Percentiles rank a stretch among this genome's conserved stretches.
Evolutionary conservation across 352 stramenopile species (phyloP).

Genomic region (Phytophthora rubi): DNA sequence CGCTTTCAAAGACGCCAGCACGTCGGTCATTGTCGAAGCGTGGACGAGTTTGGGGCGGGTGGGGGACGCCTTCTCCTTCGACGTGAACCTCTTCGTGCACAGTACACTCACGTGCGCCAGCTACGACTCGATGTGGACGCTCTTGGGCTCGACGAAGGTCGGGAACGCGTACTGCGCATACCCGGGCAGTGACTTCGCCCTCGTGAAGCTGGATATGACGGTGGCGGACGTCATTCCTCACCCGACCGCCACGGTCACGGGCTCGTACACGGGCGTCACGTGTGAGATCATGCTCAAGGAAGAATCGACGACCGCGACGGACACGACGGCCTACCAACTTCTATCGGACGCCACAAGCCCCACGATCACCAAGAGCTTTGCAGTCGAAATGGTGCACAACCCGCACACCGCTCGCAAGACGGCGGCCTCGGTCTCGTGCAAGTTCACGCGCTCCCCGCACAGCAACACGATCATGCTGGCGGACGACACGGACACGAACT

Average conservation of each 20-base stretch:
- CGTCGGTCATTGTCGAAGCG: slow-evolving; percentile 50
- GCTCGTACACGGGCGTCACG: neutral
- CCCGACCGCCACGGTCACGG: neutral
- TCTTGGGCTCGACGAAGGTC: neutral
- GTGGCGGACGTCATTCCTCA: neutral
- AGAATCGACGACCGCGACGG: neutral
- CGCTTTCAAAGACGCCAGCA: slow-evolving; percentile 32
- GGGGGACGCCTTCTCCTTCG: slow-evolving; percentile 26
- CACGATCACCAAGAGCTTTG: slow-evolving; percentile 29
- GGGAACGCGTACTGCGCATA: slow-evolving; percentile 13
- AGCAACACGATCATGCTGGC: neutral
- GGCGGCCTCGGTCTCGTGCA: slow-evolving; percentile 40
- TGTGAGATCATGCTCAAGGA: slow-evolving; percentile 12
- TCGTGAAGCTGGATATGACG: slow-evolving; percentile 1
- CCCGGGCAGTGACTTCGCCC: slow-evolving; percentile 20
- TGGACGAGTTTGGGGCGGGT: slow-evolving; percentile 52
- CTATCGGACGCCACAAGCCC: neutral
- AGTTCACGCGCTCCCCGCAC: slow-evolving; percentile 32
- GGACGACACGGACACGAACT: neutral
- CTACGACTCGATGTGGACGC: slow-evolving; percentile 5
- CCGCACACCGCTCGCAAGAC: slow-evolving; percentile 36
- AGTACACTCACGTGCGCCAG: slow-evolving; percentile 17
- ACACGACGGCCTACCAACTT: neutral
- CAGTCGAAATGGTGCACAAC: slow-evolving; percentile 46
- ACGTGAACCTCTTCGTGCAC: slow-evolving; percentile 42